Percentiles rank a stretch among this genome's conserved stretches.
Evolutionary conservation across 192 early-diverging fungal species (phyloP).

Genomic region (Backusella sp.): DNA sequence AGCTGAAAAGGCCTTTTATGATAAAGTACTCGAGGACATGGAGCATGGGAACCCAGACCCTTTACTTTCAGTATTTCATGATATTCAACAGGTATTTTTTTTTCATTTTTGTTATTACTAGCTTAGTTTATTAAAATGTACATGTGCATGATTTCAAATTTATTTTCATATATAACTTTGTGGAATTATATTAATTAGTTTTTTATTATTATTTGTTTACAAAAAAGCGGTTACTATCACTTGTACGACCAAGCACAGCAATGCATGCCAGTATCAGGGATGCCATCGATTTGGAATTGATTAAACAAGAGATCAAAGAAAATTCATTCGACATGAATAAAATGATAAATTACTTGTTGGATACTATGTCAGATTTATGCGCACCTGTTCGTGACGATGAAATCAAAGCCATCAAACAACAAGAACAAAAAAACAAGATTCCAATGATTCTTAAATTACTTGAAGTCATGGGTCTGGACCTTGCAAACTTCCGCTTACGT

Average conservation of each 20-base stretch:
- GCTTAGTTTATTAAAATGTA: neutral
- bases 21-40: slow-evolving; percentile 63
- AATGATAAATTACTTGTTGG: slow-evolving; percentile 48
- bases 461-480: slow-evolving; percentile 80
- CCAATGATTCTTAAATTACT: slow-evolving; percentile 55
- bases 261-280: slow-evolving; percentile 60
- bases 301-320: slow-evolving; percentile 62
- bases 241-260: slow-evolving; percentile 57
- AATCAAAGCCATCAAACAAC: slow-evolving; percentile 36
- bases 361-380: slow-evolving; percentile 68
- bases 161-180: neutral
- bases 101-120: neutral
- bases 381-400: slow-evolving; percentile 74
- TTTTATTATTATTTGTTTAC: slow-evolving; percentile 23
- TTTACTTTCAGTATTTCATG: slow-evolving; percentile 49
- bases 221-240: slow-evolving; percentile 50
- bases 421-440: slow-evolving; percentile 47
- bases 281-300: slow-evolving; percentile 67
- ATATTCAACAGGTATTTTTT: slow-evolving; percentile 55
- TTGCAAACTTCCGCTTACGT: slow-evolving; percentile 73
- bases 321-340: slow-evolving; percentile 57
- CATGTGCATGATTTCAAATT: neutral
- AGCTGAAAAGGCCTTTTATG: slow-evolving; percentile 72
- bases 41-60: slow-evolving; percentile 41
- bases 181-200: neutral